phyloP scores from a whole-genome alignment of 1,284 basidiomycete species.

The Irpex lacteus region DNA sequence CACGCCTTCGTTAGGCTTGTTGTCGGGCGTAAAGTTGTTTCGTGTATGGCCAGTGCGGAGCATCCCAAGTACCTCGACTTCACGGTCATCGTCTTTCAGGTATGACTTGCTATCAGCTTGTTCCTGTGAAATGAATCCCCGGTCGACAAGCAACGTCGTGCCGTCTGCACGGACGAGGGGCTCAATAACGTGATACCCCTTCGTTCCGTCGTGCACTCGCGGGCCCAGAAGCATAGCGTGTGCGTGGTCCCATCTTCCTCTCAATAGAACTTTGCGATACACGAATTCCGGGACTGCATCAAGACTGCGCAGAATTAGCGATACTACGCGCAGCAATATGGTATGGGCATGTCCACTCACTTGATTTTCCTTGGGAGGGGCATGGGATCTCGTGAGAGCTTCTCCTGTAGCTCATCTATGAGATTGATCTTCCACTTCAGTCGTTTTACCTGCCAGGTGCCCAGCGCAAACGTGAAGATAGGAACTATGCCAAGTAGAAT shows the following conservation, averaged over 20 bases:
- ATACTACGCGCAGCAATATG: too few species aligned
- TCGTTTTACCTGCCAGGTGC: slow-evolving; percentile 90
- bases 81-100: slow-evolving; percentile 42
- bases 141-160: slow-evolving; percentile 84
- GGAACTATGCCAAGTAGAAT: slow-evolving; percentile 85
- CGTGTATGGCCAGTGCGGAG: slow-evolving; percentile 65
- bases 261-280: slow-evolving; percentile 81
- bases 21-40: slow-evolving; percentile 87
- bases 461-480: slow-evolving; percentile 88
- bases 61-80: slow-evolving; percentile 75
- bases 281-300: slow-evolving; percentile 81
- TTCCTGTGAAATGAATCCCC: slow-evolving; percentile 86
- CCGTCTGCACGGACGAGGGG: slow-evolving; percentile 79
- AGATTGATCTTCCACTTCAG: slow-evolving; percentile 94
- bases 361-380: slow-evolving; percentile 84
- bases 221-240: slow-evolving; percentile 85
- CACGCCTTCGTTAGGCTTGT: slow-evolving; percentile 73
- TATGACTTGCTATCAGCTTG: slow-evolving; percentile 35
- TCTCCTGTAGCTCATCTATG: slow-evolving; percentile 93
- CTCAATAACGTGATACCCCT: slow-evolving; percentile 85
- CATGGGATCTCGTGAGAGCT: slow-evolving; percentile 81
- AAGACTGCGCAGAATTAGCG: slow-evolving; percentile 34
- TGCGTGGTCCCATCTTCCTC: slow-evolving; percentile 74
- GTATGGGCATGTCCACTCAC: slow-evolving; percentile 44
- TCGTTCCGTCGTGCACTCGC: slow-evolving; percentile 81